Evolutionary conservation across 2,329 filamentous ascomycete species (phyloP).

Genomic region (Epicoccum nigrum): DNA sequence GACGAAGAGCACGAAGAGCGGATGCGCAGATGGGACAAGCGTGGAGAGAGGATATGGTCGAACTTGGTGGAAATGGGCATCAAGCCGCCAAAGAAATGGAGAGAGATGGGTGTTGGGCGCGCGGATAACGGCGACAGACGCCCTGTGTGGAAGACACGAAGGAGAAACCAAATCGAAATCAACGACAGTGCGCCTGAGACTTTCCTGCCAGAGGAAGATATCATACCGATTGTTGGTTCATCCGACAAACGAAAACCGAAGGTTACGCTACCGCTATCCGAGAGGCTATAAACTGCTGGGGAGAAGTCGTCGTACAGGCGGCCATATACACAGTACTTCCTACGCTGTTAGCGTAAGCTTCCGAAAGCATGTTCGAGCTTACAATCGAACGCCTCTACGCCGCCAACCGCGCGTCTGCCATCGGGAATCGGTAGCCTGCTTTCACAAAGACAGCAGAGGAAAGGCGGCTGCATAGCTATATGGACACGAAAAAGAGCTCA

Average conservation of each 20-base stretch:
- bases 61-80: constrained; percentile 58
- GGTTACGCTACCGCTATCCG: constrained; percentile 10
- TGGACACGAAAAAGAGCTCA: too few relatives aligned
- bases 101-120: constrained; percentile 52
- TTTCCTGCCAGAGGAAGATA: constrained; percentile 29
- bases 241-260: constrained; percentile 14
- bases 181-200: constrained; percentile 31
- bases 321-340: not conserved
- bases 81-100: constrained; percentile 62
- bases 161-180: constrained; percentile 38
- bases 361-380: too few relatives aligned
- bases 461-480: too few relatives aligned
- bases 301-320: not conserved
- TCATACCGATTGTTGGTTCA: constrained; percentile 41
- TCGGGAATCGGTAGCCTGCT: too few relatives aligned
- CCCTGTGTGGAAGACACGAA: constrained; percentile 43
- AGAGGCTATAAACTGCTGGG: constrained; percentile 9
- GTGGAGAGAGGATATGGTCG: constrained; percentile 57
- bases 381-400: too few relatives aligned
- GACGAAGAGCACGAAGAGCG: constrained; percentile 54
- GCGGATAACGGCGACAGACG: constrained; percentile 29
- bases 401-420: too few relatives aligned
- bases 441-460: too few relatives aligned
- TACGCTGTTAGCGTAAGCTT: not conserved
- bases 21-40: constrained; percentile 53